Conservation (phyloP, 208 protist genomes). For the Polymyxa betae region DNA sequence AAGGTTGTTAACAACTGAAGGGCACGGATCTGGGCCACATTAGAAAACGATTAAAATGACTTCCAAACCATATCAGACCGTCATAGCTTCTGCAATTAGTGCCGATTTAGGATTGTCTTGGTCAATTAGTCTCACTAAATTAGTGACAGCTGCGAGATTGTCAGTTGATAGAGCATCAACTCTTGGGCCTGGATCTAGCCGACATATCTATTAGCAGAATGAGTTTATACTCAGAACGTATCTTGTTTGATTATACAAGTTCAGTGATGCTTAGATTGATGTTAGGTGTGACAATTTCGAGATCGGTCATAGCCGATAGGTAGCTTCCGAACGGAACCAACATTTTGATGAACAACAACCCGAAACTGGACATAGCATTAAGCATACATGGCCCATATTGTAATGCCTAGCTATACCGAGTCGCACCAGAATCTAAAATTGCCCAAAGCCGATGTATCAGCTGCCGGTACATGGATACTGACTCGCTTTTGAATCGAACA, state of each 20-base stretch:
- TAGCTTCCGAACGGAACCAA: not conserved
- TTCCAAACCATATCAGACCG: not conserved
- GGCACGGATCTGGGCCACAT: slow-evolving; percentile 1
- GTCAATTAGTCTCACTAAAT: not conserved
- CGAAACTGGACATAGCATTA: no score
- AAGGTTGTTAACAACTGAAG: slow-evolving; percentile 27
- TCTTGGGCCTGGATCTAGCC: not conserved
- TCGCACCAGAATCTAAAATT: not conserved
- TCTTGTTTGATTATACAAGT: no score
- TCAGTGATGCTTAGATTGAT: not conserved
- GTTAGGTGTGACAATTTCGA: not conserved
- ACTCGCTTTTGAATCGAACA: not conserved
- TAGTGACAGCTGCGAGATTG: not conserved
- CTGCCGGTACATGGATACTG: slow-evolving; percentile 33
- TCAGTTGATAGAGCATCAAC: slow-evolving; percentile 9
- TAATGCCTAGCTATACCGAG: no score
- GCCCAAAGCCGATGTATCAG: slow-evolving; percentile 1
- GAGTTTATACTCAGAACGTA: not conserved
- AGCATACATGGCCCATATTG: no score
- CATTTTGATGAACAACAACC: not conserved
- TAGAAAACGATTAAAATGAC: not conserved
- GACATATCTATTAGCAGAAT: not conserved
- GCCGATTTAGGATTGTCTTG: not conserved
- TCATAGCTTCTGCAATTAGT: slow-evolving; percentile 16
- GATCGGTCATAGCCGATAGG: not conserved